phyloP scores from a whole-genome alignment of 352 stramenopile genomes.

The Phytopythium chamaehyphon region DNA sequence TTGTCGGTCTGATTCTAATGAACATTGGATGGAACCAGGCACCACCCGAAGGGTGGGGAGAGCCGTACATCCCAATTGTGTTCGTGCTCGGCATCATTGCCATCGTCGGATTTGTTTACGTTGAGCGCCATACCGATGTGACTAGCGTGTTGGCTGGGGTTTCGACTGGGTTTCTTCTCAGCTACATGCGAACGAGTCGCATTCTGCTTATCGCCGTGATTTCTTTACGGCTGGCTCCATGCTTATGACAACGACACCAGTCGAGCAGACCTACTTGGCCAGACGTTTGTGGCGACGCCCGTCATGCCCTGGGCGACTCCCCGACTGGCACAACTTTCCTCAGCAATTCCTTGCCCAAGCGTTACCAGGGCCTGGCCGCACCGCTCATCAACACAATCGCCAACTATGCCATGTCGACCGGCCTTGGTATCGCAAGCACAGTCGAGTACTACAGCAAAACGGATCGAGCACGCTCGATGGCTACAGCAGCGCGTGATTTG shows the following conservation, averaged over 20 bases:
- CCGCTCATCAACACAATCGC: conserved; percentile 6
- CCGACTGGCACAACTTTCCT: conserved; percentile 3
- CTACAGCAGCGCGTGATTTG: conserved; percentile 4
- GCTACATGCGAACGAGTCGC: neutral
- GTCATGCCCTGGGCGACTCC: conserved; percentile 6
- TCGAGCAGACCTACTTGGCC: conserved; percentile 3
- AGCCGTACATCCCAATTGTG: conserved; percentile 1
- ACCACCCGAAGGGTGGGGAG: neutral
- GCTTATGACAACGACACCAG: conserved; percentile 1
- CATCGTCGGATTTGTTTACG: neutral
- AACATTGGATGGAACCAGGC: conserved; percentile 9
- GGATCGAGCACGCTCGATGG: neutral
- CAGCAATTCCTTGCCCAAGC: conserved; percentile 3
- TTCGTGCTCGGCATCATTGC: conserved; percentile 4
- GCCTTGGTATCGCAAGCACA: conserved; percentile 3
- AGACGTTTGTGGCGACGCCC: conserved; percentile 3
- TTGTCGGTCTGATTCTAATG: neutral
- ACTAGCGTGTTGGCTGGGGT: neutral
- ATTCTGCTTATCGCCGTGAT: conserved; percentile 2
- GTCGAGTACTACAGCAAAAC: conserved; percentile 4
- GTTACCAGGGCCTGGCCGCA: conserved; percentile 4
- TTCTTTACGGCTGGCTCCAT: neutral
- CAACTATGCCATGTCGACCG: conserved; percentile 6
- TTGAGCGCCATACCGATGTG: conserved; percentile 6
- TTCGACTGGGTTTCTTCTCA: conserved; percentile 6